Evolutionary conservation across 169 alveolate species (phyloP), one percentile per base, ranked within the genome.

Genomic region (Plasmodium vivax): DNA sequence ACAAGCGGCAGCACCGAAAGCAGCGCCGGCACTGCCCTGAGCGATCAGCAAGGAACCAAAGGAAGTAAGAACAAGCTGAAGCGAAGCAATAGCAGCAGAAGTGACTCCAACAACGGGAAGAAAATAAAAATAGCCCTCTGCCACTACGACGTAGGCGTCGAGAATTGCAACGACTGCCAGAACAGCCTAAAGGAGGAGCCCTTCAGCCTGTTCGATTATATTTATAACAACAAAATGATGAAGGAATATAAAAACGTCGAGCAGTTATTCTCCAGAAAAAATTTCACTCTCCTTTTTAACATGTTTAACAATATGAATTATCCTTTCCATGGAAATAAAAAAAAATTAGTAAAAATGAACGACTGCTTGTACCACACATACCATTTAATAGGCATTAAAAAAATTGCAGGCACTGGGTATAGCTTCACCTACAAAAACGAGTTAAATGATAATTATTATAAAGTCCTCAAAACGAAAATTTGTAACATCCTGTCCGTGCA

Each of bases 331-430:
- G 54, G 79, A 58, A 80, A 71, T 79, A 81, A 62, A 16, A 90
- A 90, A 90, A 90, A 90, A 80, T 62, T 90, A 90, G 72, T 90
- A 58, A 90, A 90, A 80, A 90, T 90, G 83, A 90, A 56, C 72
- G 75, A 81, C 73, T 90, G 94, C 8, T 81, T 90, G 27, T 90
- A 45, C 72, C 94, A 90, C 36, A 90, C 94, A 12, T 90, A 90
- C 83, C 88, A 90, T 68, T 58, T 90, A 80, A 90, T 90, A 80
- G 94, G 94, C 16, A 90, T 90, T 36, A 90, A 79, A 80, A 90
- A 80, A 90, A 16, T 90, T 80, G 43, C 84, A 19, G 43, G 54
- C 34, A 80, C 30, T 27, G 94, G 94, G 23, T 90, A 79, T 90
- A 90, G 34, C 23, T 90, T 90, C 73, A 56, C 81, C 34, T 90